Evolutionary conservation across 257 asterid genomes (phyloP).

Genomic region (Solanum clarkiae): DNA sequence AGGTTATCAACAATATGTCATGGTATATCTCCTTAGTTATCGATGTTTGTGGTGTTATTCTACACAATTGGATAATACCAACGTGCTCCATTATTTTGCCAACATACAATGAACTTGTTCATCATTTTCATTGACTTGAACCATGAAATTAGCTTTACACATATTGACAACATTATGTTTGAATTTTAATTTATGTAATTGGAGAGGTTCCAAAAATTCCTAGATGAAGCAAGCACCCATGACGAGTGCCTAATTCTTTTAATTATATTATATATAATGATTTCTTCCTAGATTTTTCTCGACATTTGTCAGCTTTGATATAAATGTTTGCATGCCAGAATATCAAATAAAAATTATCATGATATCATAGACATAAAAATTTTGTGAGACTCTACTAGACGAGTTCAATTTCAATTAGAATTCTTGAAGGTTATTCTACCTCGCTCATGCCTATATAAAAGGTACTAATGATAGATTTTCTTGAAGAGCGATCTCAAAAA

Average conservation of each 20-base stretch:
- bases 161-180: not conserved
- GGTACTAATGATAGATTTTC: not conserved
- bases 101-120: not conserved
- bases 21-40: not conserved
- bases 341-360: not conserved
- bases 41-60: not conserved
- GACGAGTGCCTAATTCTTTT: not conserved
- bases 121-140: not conserved
- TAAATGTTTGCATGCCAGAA: not conserved
- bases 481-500: not conserved
- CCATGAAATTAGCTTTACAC: not conserved
- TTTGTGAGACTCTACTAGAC: not conserved
- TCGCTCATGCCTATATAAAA: not conserved
- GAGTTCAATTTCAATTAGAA: not conserved
- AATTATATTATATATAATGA: too few species aligned
- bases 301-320: not conserved
- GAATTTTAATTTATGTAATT: not conserved
- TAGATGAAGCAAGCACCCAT: not conserved
- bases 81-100: not conserved
- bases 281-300: not conserved
- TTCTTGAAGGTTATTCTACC: not conserved
- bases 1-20: not conserved
- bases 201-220: not conserved
- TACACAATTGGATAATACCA: not conserved
- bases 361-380: fast-evolving